phyloP scores from a whole-genome alignment of 768 basidiomycete species.

The Lactarius sanguifluus region DNA sequence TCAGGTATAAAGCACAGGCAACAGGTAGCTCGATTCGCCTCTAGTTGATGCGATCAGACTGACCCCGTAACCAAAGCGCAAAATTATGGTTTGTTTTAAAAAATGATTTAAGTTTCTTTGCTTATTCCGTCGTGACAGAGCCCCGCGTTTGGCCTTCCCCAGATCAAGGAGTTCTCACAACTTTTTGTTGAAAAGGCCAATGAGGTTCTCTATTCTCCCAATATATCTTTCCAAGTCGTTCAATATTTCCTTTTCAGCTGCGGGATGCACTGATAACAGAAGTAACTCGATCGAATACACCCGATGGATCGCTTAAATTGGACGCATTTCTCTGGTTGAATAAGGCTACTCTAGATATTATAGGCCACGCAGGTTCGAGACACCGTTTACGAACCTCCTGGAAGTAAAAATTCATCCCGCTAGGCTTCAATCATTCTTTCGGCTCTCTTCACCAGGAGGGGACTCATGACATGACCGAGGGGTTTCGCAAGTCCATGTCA shows the following conservation, averaged over 20 bases:
- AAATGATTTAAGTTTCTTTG: neutral
- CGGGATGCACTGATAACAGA: constrained; percentile 13
- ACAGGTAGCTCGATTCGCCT: constrained; percentile 16
- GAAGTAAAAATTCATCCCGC: neutral
- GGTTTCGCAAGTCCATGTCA: constrained; percentile 14
- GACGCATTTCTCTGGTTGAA: constrained; percentile 21
- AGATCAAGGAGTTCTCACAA: constrained; percentile 18
- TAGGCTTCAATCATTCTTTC: constrained; percentile 27
- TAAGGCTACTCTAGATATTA: constrained; percentile 24
- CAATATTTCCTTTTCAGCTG: constrained; percentile 1
- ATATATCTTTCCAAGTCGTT: neutral
- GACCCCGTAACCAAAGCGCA: constrained; percentile 14
- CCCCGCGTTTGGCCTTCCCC: constrained; percentile 25
- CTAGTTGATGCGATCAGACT: neutral
- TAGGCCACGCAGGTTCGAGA: constrained; percentile 20
- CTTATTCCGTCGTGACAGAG: constrained; percentile 7
- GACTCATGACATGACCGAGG: constrained; percentile 16
- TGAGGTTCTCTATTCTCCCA: constrained; percentile 14
- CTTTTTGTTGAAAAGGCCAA: constrained; percentile 26
- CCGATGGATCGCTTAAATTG: constrained; percentile 16
- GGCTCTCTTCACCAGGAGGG: constrained; percentile 8
- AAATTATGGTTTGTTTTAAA: constrained; percentile 17
- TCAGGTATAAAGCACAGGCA: constrained; percentile 19
- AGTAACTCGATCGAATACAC: neutral
- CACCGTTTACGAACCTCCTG: neutral